phyloP scores from a whole-genome alignment of 495 filamentous ascomycete genomes.

The Podospora conica region DNA sequence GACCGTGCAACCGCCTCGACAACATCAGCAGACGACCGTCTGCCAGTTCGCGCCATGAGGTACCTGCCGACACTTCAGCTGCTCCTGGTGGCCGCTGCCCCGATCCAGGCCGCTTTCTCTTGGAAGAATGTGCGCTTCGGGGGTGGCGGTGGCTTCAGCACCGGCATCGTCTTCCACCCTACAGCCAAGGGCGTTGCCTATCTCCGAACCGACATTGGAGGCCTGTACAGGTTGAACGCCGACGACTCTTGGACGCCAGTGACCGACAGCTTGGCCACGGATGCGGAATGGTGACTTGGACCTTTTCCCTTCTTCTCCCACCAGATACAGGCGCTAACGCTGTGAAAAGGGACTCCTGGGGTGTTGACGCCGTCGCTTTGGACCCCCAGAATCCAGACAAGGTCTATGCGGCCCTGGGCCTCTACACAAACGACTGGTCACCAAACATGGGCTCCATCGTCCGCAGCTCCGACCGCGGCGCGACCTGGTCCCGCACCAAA shows the following conservation, averaged over 20 bases:
- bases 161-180: slow-evolving; percentile 55
- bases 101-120: slow-evolving; percentile 30
- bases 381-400: slow-evolving; percentile 49
- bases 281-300: slow-evolving; percentile 40
- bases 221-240: slow-evolving; percentile 50
- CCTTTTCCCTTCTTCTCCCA: not conserved
- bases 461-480: slow-evolving; percentile 44
- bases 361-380: slow-evolving; percentile 52
- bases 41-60: slow-evolving; percentile 26
- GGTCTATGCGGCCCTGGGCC: slow-evolving; percentile 53
- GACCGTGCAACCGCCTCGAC: not conserved
- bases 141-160: slow-evolving; percentile 56
- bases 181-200: slow-evolving; percentile 52
- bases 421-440: slow-evolving; percentile 56
- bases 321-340: slow-evolving; percentile 14
- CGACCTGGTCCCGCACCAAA: slow-evolving; percentile 40
- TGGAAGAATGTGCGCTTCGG: slow-evolving; percentile 46
- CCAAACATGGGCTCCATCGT: slow-evolving; percentile 50
- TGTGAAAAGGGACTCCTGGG: slow-evolving; percentile 43
- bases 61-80: slow-evolving; percentile 26
- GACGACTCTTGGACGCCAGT: slow-evolving; percentile 53
- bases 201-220: slow-evolving; percentile 58
- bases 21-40: not conserved
- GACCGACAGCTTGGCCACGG: slow-evolving; percentile 45
- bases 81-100: slow-evolving; percentile 28